Conservation (phyloP, 2,329 filamentous ascomycete species). For the Alternaria ethzedia region DNA sequence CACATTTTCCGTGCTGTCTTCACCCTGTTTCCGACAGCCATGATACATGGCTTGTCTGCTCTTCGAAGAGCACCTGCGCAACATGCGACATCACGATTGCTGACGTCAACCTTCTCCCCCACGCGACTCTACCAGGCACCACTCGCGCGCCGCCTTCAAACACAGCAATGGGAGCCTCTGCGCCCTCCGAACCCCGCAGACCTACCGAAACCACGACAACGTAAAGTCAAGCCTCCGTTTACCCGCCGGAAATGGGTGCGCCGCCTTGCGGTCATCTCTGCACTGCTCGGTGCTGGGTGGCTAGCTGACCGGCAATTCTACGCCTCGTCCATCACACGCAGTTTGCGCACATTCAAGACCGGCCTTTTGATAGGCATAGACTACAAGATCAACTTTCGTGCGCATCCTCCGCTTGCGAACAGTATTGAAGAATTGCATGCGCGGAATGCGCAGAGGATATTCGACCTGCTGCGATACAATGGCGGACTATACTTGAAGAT, state of each 20-base stretch:
- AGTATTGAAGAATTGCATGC: conserved; percentile 79
- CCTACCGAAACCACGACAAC: conserved; percentile 62
- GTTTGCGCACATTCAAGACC: conserved; percentile 78
- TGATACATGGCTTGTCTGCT: conserved; percentile 49
- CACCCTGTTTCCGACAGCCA: conserved; percentile 31
- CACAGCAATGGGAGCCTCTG: conserved; percentile 51
- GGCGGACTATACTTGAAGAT: conserved; percentile 97
- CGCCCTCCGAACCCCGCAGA: conserved; percentile 77
- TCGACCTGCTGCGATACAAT: conserved; percentile 81
- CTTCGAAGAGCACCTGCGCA: conserved; percentile 36
- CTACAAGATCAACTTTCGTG: conserved; percentile 95
- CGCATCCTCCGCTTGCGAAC: conserved; percentile 75
- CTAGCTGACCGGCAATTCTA: conserved; percentile 76
- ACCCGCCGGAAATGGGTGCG: conserved; percentile 78
- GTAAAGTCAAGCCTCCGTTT: conserved; percentile 72
- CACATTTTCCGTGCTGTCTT: conserved; percentile 16
- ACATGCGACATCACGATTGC: conserved; percentile 28
- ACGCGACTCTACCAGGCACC: conserved; percentile 18
- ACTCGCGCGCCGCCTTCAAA: conserved; percentile 37
- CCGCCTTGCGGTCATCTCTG: conserved; percentile 68
- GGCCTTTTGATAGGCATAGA: conserved; percentile 84
- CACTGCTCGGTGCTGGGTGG: conserved; percentile 68
- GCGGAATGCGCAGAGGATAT: conserved; percentile 83
- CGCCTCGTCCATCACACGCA: conserved; percentile 78
- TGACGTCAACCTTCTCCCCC: conserved; percentile 20